phyloP scores from a whole-genome alignment of 2,329 filamentous ascomycete genomes.

The Cladosporium phlei region DNA sequence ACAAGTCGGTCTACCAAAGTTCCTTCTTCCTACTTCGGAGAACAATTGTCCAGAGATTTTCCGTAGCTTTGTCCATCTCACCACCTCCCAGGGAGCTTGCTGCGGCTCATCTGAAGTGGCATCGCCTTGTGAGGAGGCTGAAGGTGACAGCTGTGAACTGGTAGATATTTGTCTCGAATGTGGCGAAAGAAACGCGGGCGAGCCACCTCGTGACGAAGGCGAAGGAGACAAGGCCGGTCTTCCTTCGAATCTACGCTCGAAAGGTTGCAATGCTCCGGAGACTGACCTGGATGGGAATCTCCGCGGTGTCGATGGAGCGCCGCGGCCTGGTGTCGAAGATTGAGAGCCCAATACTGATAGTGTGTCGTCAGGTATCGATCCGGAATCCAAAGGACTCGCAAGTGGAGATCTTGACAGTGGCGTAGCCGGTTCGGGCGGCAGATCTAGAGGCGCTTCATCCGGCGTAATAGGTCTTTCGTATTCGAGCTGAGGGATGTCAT shows the following conservation, averaged over 20 bases:
- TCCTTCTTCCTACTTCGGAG: slow-evolving; percentile 85
- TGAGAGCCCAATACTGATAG: slow-evolving; percentile 68
- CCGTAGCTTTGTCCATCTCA: slow-evolving; percentile 88
- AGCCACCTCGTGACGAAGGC: slow-evolving; percentile 63
- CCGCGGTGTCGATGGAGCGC: slow-evolving; percentile 56
- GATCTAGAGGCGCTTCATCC: slow-evolving; percentile 6
- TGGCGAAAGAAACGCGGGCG: slow-evolving; percentile 69
- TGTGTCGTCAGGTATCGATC: slow-evolving; percentile 76
- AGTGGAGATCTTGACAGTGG: slow-evolving; percentile 29
- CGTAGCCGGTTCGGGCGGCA: slow-evolving; percentile 15
- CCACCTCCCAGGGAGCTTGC: slow-evolving; percentile 89
- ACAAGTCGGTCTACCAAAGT: slow-evolving; percentile 87
- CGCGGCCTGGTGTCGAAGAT: slow-evolving; percentile 65
- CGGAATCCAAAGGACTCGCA: slow-evolving; percentile 65
- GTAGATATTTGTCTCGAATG: slow-evolving; percentile 65
- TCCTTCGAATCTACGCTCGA: slow-evolving; percentile 91
- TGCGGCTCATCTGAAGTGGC: slow-evolving; percentile 41
- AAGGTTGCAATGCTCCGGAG: slow-evolving; percentile 81
- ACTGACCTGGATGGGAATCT: slow-evolving; percentile 64
- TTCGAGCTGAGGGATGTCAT: slow-evolving; percentile 24
- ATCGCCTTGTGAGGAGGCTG: slow-evolving; percentile 62
- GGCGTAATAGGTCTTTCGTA: slow-evolving; percentile 8
- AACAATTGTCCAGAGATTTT: slow-evolving; percentile 88
- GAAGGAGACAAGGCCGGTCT: slow-evolving; percentile 64
- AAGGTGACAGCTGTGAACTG: slow-evolving; percentile 51